A percentile compares a stretch with the other conserved stretches of the same genome.
Evolutionary conservation across 208 protist genomes (phyloP).

Genomic region (Crithidia mellificae): DNA sequence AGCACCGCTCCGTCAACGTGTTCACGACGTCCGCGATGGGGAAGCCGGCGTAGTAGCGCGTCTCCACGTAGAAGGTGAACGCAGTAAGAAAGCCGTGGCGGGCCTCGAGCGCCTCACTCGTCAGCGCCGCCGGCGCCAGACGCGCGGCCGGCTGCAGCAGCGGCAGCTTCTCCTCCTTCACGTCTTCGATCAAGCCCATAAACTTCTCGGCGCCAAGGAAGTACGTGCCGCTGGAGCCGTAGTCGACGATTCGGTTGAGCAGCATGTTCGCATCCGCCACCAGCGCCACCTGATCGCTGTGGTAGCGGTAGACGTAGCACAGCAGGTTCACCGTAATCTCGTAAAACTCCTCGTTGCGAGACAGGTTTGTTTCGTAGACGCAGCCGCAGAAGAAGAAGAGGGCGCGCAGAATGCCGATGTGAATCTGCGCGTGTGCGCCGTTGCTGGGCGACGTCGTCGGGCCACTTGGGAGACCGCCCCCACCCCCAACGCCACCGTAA

Average conservation of each 20-base stretch:
- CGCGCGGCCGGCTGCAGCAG: conserved; percentile 29
- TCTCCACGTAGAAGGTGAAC: conserved; percentile 70
- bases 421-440: conserved; percentile 36
- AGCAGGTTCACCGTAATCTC: conserved; percentile 75
- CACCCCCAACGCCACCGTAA: background rate
- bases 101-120: conserved; percentile 35
- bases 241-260: conserved; percentile 56
- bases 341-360: conserved; percentile 53
- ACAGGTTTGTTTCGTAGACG: conserved; percentile 65
- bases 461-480: background rate
- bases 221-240: conserved; percentile 47
- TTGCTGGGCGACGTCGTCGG: conserved; percentile 9
- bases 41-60: conserved; percentile 76
- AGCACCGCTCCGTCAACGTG: conserved; percentile 38
- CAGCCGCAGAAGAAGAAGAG: conserved; percentile 88
- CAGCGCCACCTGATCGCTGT: conserved; percentile 72
- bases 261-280: conserved; percentile 73
- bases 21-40: conserved; percentile 45
- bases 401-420: conserved; percentile 73
- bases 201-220: conserved; percentile 73
- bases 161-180: conserved; percentile 55
- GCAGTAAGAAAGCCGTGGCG: conserved; percentile 58
- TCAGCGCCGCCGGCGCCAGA: background rate
- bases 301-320: conserved; percentile 75
- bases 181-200: conserved; percentile 51